Evolutionary conservation across 2,329 filamentous ascomycete genomes (phyloP), one percentile per base, ranked within the genome.

Genomic region (Saccharata proteae): DNA sequence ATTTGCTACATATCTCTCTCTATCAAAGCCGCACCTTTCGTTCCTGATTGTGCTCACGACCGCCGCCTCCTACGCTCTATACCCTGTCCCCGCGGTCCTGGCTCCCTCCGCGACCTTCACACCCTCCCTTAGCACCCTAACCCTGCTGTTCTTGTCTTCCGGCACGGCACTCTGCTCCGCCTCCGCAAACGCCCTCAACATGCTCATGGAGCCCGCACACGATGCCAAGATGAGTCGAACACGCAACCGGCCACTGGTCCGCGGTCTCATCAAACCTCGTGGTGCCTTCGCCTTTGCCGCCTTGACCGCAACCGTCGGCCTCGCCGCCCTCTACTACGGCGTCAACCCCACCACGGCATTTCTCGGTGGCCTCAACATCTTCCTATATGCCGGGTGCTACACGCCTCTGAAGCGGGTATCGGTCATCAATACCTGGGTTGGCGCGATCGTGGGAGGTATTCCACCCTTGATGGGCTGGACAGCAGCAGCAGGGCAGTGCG

Each of bases 391-490:
- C 0, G 88, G 82, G 35, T 64, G 86, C 1, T 98, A 98, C 56
- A 98, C 90, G 0, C 86, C 88, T 0, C 61, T 96, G 47, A 98
- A 98, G 59, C 77, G 84, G 5, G 63, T 94, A 9, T 81, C 79
- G 3, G 80, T 78, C 7, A 59, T 86, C 36, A 98, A 98, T 50
- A 98, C 90, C 0, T 98, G 90, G 90, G 71, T 92, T 11, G 90
- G 90, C 11, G 90, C 86, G 3, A 58, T 98, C 0, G 83, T 98
- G 0, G 90, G 90, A 38, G 86, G 80, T 1, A 93, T 98, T 35
- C 88, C 90, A 1, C 90, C 90, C 1, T 60, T 98, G 18, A 98
- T 98, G 90, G 90, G 90, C 41, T 98, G 90, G 90, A 82, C 85
- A 11, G 90, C 90, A 0, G 90, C 90, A 1, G 86, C 85, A 0